Percentiles rank a stretch among this genome's conserved stretches.
These are phyloP conservation scores for Taphrina pruni DNA, from an alignment of 1,139 yeast species.

Conservation along the genomic window DNA sequence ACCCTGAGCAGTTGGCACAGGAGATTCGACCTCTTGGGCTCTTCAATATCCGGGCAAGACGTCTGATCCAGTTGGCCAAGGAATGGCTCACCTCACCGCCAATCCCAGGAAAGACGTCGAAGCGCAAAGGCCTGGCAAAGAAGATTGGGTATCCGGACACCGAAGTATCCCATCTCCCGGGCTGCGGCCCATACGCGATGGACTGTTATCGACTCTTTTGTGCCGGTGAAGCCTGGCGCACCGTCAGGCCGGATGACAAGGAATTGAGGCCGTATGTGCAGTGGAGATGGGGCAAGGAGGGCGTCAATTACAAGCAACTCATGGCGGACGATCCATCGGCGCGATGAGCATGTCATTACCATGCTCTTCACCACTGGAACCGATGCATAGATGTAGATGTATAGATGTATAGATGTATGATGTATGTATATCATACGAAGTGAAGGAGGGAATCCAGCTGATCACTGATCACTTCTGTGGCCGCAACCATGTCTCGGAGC, in stretches of 20 bases:
- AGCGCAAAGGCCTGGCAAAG: conserved; percentile 15
- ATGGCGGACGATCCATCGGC: conserved; percentile 2
- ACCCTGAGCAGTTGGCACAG: neutral
- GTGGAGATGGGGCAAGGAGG: conserved; percentile 30
- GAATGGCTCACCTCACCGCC: conserved; percentile 17
- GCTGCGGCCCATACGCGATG: conserved; percentile 32
- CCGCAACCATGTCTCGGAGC: neutral
- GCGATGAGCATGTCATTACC: neutral
- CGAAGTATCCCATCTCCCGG: conserved; percentile 18
- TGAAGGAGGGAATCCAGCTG: neutral
- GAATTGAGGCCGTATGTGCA: conserved; percentile 22
- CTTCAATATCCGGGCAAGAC: conserved; percentile 1
- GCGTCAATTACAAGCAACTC: conserved; percentile 16
- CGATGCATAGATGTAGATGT: neutral
- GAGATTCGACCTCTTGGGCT: conserved; percentile 21
- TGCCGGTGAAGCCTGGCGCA: conserved; percentile 18
- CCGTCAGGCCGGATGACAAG: conserved; percentile 27
- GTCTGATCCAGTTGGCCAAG: conserved; percentile 6
- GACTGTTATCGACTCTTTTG: conserved; percentile 30
- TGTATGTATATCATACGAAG: no score
- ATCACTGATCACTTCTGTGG: neutral
- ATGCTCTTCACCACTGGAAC: no score
- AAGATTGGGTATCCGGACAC: conserved; percentile 27
- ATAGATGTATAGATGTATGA: neutral
- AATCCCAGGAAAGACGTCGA: neutral